These are phyloP conservation scores for Cryptomeria japonica DNA, from an alignment of 75 land plant genomes.

Conservation along the genomic window DNA sequence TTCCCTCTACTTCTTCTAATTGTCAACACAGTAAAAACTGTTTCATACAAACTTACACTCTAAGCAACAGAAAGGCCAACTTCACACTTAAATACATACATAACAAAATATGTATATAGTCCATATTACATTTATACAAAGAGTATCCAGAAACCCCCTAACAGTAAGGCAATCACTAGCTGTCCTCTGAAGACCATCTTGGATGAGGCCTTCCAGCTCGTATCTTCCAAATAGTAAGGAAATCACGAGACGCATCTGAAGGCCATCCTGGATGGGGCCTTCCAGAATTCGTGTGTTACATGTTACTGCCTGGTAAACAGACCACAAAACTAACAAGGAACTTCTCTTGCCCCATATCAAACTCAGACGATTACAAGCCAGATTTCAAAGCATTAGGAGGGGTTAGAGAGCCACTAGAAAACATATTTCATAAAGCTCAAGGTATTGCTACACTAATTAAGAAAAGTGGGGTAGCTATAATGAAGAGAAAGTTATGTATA, in stretches of 20 bases:
- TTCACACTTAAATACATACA: background rate
- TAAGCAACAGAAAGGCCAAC: background rate
- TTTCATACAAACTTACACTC: background rate
- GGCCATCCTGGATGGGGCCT: background rate
- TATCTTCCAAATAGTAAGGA: no score
- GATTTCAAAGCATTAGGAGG: background rate
- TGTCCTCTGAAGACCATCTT: no score
- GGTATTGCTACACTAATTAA: background rate
- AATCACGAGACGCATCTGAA: background rate
- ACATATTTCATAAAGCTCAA: background rate
- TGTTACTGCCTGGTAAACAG: background rate
- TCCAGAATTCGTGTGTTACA: background rate
- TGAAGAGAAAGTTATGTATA: conserved; percentile 58
- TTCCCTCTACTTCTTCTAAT: background rate
- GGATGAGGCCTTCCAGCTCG: no score
- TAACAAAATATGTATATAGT: background rate
- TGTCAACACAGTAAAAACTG: background rate
- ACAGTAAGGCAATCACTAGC: background rate
- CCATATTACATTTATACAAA: background rate
- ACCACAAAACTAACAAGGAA: background rate
- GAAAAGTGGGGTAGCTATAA: background rate
- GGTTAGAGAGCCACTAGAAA: background rate
- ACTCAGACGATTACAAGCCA: background rate
- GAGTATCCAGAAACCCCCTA: background rate
- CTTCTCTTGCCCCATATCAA: conserved; percentile 60